phyloP scores from a whole-genome alignment of 345 rosid species.

The Syzygium grande region DNA sequence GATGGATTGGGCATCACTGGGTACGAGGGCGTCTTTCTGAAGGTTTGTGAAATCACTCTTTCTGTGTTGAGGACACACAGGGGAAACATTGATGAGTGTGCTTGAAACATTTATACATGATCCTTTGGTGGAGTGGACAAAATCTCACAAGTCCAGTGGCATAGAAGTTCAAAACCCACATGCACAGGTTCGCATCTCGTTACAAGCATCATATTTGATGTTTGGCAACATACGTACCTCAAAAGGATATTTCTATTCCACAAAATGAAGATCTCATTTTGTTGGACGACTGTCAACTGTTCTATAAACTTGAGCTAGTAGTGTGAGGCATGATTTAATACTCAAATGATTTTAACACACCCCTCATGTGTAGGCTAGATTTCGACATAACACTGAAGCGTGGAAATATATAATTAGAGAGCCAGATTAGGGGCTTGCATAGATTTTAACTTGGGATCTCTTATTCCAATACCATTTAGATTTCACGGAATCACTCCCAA shows the following conservation, averaged over 20 bases:
- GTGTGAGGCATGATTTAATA: not conserved
- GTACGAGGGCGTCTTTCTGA: constrained; percentile 81
- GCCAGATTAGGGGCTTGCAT: not conserved
- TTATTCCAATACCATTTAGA: not conserved
- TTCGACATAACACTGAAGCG: not conserved
- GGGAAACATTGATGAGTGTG: constrained; percentile 94
- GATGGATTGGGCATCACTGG: constrained; percentile 99
- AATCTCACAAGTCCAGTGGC: constrained; percentile 90
- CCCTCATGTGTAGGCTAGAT: not conserved
- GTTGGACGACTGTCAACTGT: not conserved
- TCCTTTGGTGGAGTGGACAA: constrained; percentile 99
- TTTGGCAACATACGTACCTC: not conserved
- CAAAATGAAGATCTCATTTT: not conserved
- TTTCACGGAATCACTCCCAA: not conserved
- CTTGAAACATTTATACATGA: constrained; percentile 98
- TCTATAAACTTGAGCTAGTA: not conserved
- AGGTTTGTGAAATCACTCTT: constrained; percentile 83
- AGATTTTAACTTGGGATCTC: not conserved
- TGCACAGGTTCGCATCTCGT: constrained; percentile 60
- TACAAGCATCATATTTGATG: not conserved
- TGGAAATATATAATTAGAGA: not conserved
- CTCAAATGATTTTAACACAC: not conserved
- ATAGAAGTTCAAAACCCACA: constrained; percentile 98
- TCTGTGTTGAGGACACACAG: constrained; percentile 80
- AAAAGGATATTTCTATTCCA: not conserved